These are phyloP conservation scores for Geranium incanum DNA, from an alignment of 441 rosid genomes.

Conservation along the genomic window DNA sequence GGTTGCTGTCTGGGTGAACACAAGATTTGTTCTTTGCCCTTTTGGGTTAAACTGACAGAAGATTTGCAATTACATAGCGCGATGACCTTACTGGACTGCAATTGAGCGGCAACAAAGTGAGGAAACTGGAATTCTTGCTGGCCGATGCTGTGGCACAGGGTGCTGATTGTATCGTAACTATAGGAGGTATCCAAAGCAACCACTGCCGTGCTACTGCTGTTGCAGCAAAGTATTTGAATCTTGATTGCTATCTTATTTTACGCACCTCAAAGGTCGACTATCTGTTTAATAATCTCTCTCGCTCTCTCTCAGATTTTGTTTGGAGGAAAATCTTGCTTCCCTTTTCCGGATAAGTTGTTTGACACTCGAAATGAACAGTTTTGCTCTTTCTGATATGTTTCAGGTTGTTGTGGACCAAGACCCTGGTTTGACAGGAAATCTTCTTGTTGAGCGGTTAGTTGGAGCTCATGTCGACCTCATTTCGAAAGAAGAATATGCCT, in stretches of 20 bases:
- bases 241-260: conserved; percentile 63
- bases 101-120: conserved; percentile 88
- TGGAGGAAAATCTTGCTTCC: not conserved
- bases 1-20: not conserved
- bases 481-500: conserved; percentile 80
- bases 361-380: not conserved
- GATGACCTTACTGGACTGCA: conserved; percentile 91
- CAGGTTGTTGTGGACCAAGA: conserved; percentile 73
- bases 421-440: conserved; percentile 86
- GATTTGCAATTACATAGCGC: conserved; percentile 34
- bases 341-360: not conserved
- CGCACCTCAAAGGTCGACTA: conserved; percentile 71
- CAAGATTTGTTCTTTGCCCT: not conserved
- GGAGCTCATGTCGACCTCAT: conserved; percentile 83
- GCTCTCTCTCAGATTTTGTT: not conserved
- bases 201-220: conserved; percentile 95
- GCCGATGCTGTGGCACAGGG: conserved; percentile 77
- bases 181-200: conserved; percentile 92
- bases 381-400: conserved; percentile 17
- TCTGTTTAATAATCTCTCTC: not conserved
- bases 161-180: conserved; percentile 73
- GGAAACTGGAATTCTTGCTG: conserved; percentile 79
- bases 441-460: conserved; percentile 76
- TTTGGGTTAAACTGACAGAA: not conserved
- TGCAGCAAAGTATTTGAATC: conserved; percentile 80